Conservation (phyloP, 1,284 basidiomycete species). For the Grifola frondosa region DNA sequence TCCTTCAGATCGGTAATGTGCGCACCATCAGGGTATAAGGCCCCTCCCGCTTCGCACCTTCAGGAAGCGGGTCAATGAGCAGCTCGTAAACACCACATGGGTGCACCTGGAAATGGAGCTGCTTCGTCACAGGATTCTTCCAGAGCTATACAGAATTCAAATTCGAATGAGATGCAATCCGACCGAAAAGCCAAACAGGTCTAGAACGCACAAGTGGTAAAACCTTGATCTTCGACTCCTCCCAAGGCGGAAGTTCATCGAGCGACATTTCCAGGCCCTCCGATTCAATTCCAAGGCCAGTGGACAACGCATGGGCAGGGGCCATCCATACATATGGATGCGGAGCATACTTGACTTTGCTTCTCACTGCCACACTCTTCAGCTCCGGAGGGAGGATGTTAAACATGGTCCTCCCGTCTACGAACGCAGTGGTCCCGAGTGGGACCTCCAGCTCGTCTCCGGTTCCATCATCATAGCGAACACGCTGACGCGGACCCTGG, state of each 20-base stretch:
- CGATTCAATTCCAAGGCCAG: conserved; percentile 76
- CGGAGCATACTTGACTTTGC: conserved; percentile 68
- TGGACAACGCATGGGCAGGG: conserved; percentile 65
- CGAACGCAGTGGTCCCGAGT: conserved; percentile 84
- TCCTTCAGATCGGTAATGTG: conserved; percentile 67
- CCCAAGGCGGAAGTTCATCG: conserved; percentile 71
- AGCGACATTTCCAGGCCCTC: conserved; percentile 70
- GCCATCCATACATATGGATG: conserved; percentile 89
- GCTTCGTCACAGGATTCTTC: conserved; percentile 82
- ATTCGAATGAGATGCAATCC: background rate
- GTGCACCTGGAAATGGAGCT: conserved; percentile 77
- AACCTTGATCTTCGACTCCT: conserved; percentile 68
- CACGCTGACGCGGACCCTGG: conserved; percentile 61
- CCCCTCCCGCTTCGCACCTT: conserved; percentile 45
- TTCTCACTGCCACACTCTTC: conserved; percentile 83
- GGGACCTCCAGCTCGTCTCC: conserved; percentile 82
- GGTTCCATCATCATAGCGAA: conserved; percentile 87
- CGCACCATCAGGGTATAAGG: conserved; percentile 75
- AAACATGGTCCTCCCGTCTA: conserved; percentile 83
- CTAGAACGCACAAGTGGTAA: conserved; percentile 58
- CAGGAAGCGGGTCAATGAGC: conserved; percentile 62
- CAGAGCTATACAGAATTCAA: conserved; percentile 49
- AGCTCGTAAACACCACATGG: conserved; percentile 63
- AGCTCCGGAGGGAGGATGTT: conserved; percentile 71
- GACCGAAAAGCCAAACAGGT: background rate